Evolutionary conservation across 352 stramenopile species (phyloP).

Genomic region (Phytophthora constricta): DNA sequence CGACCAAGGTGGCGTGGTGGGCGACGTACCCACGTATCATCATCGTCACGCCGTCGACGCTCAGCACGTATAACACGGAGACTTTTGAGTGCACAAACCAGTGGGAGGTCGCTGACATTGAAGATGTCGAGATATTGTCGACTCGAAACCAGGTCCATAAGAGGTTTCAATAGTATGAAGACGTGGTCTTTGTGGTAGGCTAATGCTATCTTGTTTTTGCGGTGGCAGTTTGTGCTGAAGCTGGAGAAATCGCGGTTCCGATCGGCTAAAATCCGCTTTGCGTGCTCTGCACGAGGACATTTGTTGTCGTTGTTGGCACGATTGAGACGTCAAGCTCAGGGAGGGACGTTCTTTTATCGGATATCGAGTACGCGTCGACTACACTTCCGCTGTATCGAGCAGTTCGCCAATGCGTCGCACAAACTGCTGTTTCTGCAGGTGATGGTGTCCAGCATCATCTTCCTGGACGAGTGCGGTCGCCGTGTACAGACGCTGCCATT

Average conservation of each 20-base stretch:
- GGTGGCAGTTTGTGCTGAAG: conserved; percentile 54
- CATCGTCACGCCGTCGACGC: conserved; percentile 53
- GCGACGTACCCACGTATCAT: conserved; percentile 68
- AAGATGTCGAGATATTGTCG: conserved; percentile 46
- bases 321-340: conserved; percentile 50
- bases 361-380: conserved; percentile 33
- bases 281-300: conserved; percentile 59
- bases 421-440: conserved; percentile 61
- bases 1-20: conserved; percentile 73
- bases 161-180: not conserved
- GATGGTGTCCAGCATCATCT: conserved; percentile 50
- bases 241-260: conserved; percentile 73
- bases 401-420: conserved; percentile 70
- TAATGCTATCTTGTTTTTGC: not conserved
- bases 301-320: conserved; percentile 60
- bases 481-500: conserved; percentile 57
- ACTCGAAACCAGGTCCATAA: conserved; percentile 43
- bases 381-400: conserved; percentile 69
- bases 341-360: conserved; percentile 47
- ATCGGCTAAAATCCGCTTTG: conserved; percentile 58
- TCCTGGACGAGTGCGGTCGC: conserved; percentile 60
- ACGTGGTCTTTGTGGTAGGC: not conserved
- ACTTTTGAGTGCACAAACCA: conserved; percentile 76
- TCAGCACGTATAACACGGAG: conserved; percentile 72
- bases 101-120: conserved; percentile 72